Conservation (phyloP, 768 basidiomycete genomes). For the Sporobolomyces pararoseus region DNA sequence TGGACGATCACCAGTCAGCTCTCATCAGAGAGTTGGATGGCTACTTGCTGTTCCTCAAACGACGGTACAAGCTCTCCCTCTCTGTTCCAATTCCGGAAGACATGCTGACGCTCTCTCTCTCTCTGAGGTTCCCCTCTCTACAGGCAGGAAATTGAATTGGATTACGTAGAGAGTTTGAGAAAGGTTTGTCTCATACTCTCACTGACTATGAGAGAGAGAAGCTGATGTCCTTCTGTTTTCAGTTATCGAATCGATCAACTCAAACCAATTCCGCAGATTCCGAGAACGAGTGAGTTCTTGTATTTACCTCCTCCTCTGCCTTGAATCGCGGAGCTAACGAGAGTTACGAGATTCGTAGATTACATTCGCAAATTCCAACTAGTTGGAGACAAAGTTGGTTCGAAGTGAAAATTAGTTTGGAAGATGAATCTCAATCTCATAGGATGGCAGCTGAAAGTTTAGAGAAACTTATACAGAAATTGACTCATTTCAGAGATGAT, state of each 20-base stretch:
- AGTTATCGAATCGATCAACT: constrained; percentile 7
- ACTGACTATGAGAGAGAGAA: not conserved
- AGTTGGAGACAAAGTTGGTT: constrained; percentile 35
- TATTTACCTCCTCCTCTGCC: too few relatives aligned
- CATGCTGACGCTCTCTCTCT: not conserved
- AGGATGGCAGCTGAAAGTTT: constrained; percentile 7
- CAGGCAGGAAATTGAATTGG: constrained; percentile 43
- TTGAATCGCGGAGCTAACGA: not conserved
- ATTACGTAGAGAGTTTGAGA: constrained; percentile 36
- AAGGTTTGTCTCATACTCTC: constrained; percentile 25
- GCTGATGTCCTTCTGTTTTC: not conserved
- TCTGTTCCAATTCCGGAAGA: not conserved
- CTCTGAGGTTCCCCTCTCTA: not conserved
- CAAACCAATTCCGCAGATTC: not conserved
- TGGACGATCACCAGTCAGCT: constrained; percentile 16
- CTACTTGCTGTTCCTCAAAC: constrained; percentile 29
- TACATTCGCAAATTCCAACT: constrained; percentile 13
- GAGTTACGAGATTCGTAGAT: not conserved
- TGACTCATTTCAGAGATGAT: constrained; percentile 36
- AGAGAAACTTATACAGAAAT: constrained; percentile 10
- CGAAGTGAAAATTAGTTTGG: constrained; percentile 18
- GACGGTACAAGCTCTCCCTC: constrained; percentile 11
- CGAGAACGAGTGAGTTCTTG: constrained; percentile 16
- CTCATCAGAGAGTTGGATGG: constrained; percentile 22
- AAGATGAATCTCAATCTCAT: constrained; percentile 33